phyloP scores from a whole-genome alignment of 2,329 filamentous ascomycete species.

The Talaromyces funiculosus region DNA sequence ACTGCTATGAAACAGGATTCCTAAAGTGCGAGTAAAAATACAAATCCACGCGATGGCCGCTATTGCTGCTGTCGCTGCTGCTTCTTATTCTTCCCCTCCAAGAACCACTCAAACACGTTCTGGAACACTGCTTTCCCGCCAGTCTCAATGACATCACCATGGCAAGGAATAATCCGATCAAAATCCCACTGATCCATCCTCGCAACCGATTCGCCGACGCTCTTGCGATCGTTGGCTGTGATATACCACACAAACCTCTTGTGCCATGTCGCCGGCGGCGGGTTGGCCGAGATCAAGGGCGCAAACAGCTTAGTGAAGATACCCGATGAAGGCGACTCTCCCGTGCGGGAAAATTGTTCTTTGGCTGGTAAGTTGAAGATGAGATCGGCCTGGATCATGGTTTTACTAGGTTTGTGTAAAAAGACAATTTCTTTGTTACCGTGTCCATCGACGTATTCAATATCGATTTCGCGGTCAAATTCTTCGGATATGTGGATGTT shows the following conservation, averaged over 20 bases:
- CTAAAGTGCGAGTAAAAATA: background rate
- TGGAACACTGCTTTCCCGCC: constrained; percentile 69
- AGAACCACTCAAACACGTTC: constrained; percentile 78
- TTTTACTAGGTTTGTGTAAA: constrained; percentile 69
- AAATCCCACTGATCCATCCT: constrained; percentile 79
- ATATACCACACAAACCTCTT: constrained; percentile 80
- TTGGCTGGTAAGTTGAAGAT: constrained; percentile 83
- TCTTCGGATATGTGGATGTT: constrained; percentile 59
- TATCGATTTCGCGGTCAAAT: constrained; percentile 81
- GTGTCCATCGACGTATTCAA: constrained; percentile 76
- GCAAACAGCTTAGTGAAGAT: constrained; percentile 54
- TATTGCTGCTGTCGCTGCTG: background rate
- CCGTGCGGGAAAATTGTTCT: constrained; percentile 70
- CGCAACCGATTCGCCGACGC: constrained; percentile 64
- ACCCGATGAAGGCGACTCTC: constrained; percentile 51
- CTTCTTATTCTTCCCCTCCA: constrained; percentile 41
- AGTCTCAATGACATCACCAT: constrained; percentile 79
- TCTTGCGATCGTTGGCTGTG: constrained; percentile 54
- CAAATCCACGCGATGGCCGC: background rate
- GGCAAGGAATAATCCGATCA: constrained; percentile 78
- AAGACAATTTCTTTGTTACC: constrained; percentile 85
- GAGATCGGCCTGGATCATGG: constrained; percentile 83
- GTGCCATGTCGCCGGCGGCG: constrained; percentile 58
- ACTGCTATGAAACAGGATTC: too few species aligned
- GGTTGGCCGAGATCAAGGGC: constrained; percentile 55